These are phyloP conservation scores for Keithomyces neogunnii DNA, from an alignment of 2,329 filamentous ascomycete species.

Conservation along the genomic window DNA sequence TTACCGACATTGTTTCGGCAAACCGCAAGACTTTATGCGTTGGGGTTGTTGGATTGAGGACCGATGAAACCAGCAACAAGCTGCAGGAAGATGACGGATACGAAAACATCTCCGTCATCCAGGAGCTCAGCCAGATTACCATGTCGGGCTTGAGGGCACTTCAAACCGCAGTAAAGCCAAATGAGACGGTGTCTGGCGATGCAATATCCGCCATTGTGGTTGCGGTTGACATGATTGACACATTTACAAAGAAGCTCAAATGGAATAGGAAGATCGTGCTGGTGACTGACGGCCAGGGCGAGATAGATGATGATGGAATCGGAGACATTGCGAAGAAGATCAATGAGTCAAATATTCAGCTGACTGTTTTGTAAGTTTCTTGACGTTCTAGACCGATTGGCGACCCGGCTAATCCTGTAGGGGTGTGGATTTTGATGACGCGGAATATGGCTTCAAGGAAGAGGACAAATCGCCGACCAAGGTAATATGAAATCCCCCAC, in stretches of 20 bases:
- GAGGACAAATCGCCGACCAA: constrained; percentile 71
- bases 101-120: constrained; percentile 71
- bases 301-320: constrained; percentile 64
- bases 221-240: constrained; percentile 77
- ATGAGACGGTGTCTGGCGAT: constrained; percentile 63
- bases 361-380: constrained; percentile 63
- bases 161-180: constrained; percentile 56
- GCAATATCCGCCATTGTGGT: constrained; percentile 81
- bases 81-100: constrained; percentile 65
- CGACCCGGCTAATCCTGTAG: constrained; percentile 30
- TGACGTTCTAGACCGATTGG: too few relatives aligned
- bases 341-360: constrained; percentile 65
- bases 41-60: constrained; percentile 75
- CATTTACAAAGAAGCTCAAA: constrained; percentile 73
- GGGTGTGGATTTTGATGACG: constrained; percentile 88
- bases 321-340: constrained; percentile 65
- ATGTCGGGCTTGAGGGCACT: constrained; percentile 64
- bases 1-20: constrained; percentile 59
- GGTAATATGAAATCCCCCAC: constrained; percentile 28
- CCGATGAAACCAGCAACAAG: constrained; percentile 65
- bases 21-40: constrained; percentile 61
- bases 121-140: constrained; percentile 50
- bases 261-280: constrained; percentile 74
- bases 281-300: constrained; percentile 70
- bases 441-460: constrained; percentile 85